These are phyloP conservation scores for Brasenia schreberi DNA, from an alignment of 164 flowering plant species.

Conservation along the genomic window DNA sequence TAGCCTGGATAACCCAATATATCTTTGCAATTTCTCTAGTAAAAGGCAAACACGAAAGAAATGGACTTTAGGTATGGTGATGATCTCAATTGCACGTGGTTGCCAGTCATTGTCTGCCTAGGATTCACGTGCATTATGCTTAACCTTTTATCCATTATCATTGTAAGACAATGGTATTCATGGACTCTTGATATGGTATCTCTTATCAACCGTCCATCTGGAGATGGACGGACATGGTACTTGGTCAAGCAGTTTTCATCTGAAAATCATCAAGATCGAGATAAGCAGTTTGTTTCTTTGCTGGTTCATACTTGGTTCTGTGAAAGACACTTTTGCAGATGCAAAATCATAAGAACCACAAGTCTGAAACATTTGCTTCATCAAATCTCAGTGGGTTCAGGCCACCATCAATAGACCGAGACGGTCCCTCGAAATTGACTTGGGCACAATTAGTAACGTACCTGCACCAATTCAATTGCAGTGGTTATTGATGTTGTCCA, in stretches of 20 bases:
- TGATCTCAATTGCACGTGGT: background rate
- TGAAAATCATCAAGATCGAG: too few relatives aligned
- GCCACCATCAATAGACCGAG: background rate
- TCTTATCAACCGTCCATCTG: background rate
- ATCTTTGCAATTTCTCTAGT: background rate
- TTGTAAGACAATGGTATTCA: background rate
- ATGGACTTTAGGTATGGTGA: background rate
- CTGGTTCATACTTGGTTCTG: too few relatives aligned
- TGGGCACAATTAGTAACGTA: background rate
- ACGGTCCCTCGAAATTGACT: background rate
- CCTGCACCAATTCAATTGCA: too few relatives aligned
- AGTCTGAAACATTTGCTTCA: too few relatives aligned
- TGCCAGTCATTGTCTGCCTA: background rate
- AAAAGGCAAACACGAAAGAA: background rate
- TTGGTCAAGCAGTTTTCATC: too few relatives aligned
- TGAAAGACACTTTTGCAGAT: background rate
- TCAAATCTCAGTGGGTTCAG: background rate
- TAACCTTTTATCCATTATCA: background rate
- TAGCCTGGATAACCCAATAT: background rate
- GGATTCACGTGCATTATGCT: background rate
- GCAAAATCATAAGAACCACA: background rate
- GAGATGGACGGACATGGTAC: background rate
- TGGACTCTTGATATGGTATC: background rate
- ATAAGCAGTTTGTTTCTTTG: too few relatives aligned
- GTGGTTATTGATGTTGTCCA: too few relatives aligned